Base-by-base conservation (phyloP, 2,329 filamentous ascomycete species). In the Colletotrichum eleusines region DNA sequence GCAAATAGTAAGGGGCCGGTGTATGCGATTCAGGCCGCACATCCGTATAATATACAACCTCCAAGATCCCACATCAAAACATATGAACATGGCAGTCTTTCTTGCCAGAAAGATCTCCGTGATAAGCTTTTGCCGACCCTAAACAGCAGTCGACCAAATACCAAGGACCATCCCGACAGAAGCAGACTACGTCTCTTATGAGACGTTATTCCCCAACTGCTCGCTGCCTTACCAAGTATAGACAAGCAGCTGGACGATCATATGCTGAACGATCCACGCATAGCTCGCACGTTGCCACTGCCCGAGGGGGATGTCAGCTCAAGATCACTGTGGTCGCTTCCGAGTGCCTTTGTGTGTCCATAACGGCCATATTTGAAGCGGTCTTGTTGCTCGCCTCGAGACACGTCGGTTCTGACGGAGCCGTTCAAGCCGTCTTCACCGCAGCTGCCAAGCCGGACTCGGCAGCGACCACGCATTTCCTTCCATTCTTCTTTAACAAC, bases 401-500 rank as follows among this genome's bases (percentile, higher is more conserved):
- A n/a, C 0, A 60, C 35, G 5, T 73, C 63, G 33, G 63, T 62
- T 12, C 72, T 57, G 2, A 14, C 44, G n/a, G 64, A 40, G 8
- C 60, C 70, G 6, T 70, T 31, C 9, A 55, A 44, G 23, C 66
- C 51, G 7, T 63, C 48, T n/a, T 61, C 42, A 16, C 42, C 68
- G 6, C 54, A 51, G 28, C 71, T 73, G 5, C 51, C 67, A 26
- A 74, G 63, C 14, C 71, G 67, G 1, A 53, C 38, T n/a, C 51
- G 57, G 1, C 46, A 44, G 12, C 65, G 53, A 35, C 63, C 23
- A n/a, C 67, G 33, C 50, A 72, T 38, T 2, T 65, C 51, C 7
- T 23, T 55, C 57, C 66, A 81, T 73, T 73, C 81, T 71, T 79
- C 81, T 57, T 80, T 83, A 65, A 85, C 81, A 51, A 80, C 74